Evolutionary conservation across 441 rosid species (phyloP).

Genomic region (Corymbia calophylla): DNA sequence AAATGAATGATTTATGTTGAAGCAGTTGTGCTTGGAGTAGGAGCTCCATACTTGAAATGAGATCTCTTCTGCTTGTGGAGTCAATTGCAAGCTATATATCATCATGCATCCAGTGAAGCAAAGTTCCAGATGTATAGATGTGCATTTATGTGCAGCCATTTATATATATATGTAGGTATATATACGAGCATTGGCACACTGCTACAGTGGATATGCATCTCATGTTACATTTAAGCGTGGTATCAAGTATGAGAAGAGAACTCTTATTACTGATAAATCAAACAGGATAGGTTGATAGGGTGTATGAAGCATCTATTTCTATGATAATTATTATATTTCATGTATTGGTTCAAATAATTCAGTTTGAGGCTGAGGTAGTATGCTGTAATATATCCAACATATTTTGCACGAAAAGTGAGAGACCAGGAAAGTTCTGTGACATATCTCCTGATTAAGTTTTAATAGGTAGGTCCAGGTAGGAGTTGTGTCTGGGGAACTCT

Average conservation of each 20-base stretch:
- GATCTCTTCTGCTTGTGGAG: not conserved
- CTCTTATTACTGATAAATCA: not conserved
- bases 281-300: not conserved
- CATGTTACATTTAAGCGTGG: not conserved
- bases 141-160: not conserved
- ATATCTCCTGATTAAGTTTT: not conserved
- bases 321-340: not conserved
- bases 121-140: not conserved
- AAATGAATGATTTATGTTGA: not conserved
- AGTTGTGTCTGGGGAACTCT: not conserved
- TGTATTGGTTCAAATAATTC: not conserved
- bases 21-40: not conserved
- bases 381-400: not conserved
- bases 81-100: not conserved
- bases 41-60: not conserved
- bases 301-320: not conserved
- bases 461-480: not conserved
- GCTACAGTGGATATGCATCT: not conserved
- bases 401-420: not conserved
- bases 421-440: not conserved
- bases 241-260: not conserved
- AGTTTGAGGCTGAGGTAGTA: not conserved
- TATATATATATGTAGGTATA: not conserved
- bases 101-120: not conserved
- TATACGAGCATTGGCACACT: fast-evolving